Conservation (phyloP, 805 yeast genomes). For the Metschnikowia aberdeeniae region DNA sequence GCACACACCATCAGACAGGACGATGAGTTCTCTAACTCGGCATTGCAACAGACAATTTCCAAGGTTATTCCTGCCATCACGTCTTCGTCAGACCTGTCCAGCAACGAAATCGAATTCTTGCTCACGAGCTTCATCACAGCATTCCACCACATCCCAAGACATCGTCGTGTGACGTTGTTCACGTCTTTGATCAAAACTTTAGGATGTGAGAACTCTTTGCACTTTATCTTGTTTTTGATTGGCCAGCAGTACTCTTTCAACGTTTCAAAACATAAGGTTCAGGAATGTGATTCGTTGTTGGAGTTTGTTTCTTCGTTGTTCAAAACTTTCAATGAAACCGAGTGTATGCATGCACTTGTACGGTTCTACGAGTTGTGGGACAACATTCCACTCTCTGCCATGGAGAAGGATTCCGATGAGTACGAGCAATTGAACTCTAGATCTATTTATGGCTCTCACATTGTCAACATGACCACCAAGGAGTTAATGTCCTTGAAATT, state of each 20-base stretch:
- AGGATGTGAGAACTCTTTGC: slow-evolving; percentile 63
- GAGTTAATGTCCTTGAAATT: slow-evolving; percentile 49
- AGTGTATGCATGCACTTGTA: slow-evolving; percentile 56
- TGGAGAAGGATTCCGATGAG: slow-evolving; percentile 37
- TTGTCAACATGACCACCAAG: slow-evolving; percentile 45
- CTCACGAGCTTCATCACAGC: slow-evolving; percentile 91
- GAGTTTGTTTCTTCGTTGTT: slow-evolving; percentile 73
- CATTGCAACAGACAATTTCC: slow-evolving; percentile 84
- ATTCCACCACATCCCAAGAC: slow-evolving; percentile 92
- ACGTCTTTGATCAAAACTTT: slow-evolving; percentile 73
- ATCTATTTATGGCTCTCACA: slow-evolving; percentile 60
- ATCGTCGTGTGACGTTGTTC: slow-evolving; percentile 84
- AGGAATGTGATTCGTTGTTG: slow-evolving; percentile 62
- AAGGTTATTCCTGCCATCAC: slow-evolving; percentile 87
- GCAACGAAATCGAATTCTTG: slow-evolving; percentile 73
- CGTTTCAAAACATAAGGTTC: slow-evolving; percentile 50
- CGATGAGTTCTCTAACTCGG: slow-evolving; percentile 90
- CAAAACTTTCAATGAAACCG: slow-evolving; percentile 61
- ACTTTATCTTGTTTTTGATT: slow-evolving; percentile 69
- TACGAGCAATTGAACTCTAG: slow-evolving; percentile 42
- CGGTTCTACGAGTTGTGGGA: slow-evolving; percentile 52
- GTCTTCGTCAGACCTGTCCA: slow-evolving; percentile 41
- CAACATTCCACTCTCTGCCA: slow-evolving; percentile 38
- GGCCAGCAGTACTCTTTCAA: slow-evolving; percentile 68
- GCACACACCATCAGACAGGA: slow-evolving; percentile 96